phyloP scores from a whole-genome alignment of 2,329 filamentous ascomycete species.

The Epichloe gansuensis region DNA sequence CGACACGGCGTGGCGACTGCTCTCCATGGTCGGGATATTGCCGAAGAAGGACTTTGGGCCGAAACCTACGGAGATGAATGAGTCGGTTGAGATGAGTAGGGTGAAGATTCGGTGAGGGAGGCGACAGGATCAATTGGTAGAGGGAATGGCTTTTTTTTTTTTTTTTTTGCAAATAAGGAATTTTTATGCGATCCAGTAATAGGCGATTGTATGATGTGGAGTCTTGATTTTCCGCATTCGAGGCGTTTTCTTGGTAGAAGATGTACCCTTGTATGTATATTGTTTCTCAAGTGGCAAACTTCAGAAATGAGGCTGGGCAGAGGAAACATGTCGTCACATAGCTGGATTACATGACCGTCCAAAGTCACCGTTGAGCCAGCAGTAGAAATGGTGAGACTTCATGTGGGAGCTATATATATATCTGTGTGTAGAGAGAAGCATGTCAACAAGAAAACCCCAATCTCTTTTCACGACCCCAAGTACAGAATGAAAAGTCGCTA shows the following conservation, averaged over 20 bases:
- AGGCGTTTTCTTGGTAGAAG: neutral
- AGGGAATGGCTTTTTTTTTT: neutral
- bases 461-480: neutral
- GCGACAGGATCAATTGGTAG: neutral
- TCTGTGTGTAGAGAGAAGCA: no score
- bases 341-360: no score
- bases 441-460: neutral
- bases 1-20: slow-evolving; percentile 74
- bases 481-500: neutral
- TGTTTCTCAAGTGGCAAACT: no score
- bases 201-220: neutral
- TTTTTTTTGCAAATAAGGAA: neutral
- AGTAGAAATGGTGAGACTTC: no score
- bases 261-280: no score
- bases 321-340: no score
- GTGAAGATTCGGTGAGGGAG: slow-evolving; percentile 17
- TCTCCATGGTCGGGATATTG: slow-evolving; percentile 57
- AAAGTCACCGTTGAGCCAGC: no score
- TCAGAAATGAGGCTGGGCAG: no score
- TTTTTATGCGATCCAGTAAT: neutral
- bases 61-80: slow-evolving; percentile 14
- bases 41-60: slow-evolving; percentile 27
- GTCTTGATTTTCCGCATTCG: neutral
- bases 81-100: slow-evolving; percentile 14
- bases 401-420: no score